Conservation (phyloP, 306 rosid genomes). For the barrel medic (Medicago truncatula) region MtrunA17r5.0-ANR NC_053044.1:38680501-38681000, state of each 20-base stretch:
- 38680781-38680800: not conserved
- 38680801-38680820: not conserved
- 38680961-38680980: conserved; percentile 77
- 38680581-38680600: too few relatives aligned
- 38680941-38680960: conserved; percentile 90
- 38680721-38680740: conserved; percentile 15
- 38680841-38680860: not conserved
- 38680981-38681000: conserved; percentile 91
- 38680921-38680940: conserved; percentile 98
- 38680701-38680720: not conserved
- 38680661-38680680: too few relatives aligned
- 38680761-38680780: not conserved
- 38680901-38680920: conserved; percentile 57
- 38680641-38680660: too few relatives aligned
- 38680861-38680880: not conserved
- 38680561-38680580: too few relatives aligned
- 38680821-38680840: not conserved
- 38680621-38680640: too few relatives aligned
- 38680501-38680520: too few relatives aligned
- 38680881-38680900: conserved; percentile 17
- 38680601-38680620: too few relatives aligned
- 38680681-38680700: not conserved
- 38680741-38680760: not conserved
- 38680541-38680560: too few relatives aligned
- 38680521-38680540: too few relatives aligned